Conservation (phyloP, 768 basidiomycete genomes). For the Agrocybe chaxingu region DNA sequence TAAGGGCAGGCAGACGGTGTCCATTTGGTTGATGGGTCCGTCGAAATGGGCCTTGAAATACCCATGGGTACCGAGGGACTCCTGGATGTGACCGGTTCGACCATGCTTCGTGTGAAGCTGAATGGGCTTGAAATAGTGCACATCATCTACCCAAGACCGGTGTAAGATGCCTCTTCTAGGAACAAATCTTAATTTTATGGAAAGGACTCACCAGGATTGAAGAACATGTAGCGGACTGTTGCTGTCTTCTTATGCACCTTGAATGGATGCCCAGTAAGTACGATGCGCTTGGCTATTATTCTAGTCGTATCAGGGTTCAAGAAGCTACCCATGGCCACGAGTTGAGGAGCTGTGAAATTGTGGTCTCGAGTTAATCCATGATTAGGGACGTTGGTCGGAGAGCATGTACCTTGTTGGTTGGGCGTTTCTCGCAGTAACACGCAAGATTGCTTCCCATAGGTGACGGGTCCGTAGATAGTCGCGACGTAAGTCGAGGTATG, state of each 20-base stretch:
- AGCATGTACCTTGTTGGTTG: slow-evolving; percentile 57
- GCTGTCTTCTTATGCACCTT: slow-evolving; percentile 97
- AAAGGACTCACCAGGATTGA: slow-evolving; percentile 65
- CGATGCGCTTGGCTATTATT: slow-evolving; percentile 88
- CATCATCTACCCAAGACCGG: slow-evolving; percentile 55
- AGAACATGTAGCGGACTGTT: slow-evolving; percentile 98
- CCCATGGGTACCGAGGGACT: slow-evolving; percentile 94
- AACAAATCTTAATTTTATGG: slow-evolving; percentile 1
- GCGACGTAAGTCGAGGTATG: slow-evolving; percentile 81
- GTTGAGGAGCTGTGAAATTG: slow-evolving; percentile 55
- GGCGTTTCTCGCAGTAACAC: slow-evolving; percentile 69
- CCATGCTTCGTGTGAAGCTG: slow-evolving; percentile 93
- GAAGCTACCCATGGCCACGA: slow-evolving; percentile 90
- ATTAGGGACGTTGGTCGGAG: slow-evolving; percentile 1
- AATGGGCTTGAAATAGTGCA: slow-evolving; percentile 90
- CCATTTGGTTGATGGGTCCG: slow-evolving; percentile 92
- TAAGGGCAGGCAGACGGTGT: slow-evolving; percentile 91
- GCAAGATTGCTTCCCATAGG: slow-evolving; percentile 84
- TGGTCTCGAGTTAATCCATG: neutral
- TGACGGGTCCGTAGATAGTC: slow-evolving; percentile 85
- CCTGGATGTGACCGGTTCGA: slow-evolving; percentile 82
- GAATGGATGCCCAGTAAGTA: slow-evolving; percentile 94
- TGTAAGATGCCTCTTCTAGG: slow-evolving; percentile 8
- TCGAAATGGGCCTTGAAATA: slow-evolving; percentile 98
- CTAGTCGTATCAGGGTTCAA: slow-evolving; percentile 88